phyloP scores from a whole-genome alignment of 2,329 filamentous ascomycete genomes.

The Aspergillus sclerotialis region DNA sequence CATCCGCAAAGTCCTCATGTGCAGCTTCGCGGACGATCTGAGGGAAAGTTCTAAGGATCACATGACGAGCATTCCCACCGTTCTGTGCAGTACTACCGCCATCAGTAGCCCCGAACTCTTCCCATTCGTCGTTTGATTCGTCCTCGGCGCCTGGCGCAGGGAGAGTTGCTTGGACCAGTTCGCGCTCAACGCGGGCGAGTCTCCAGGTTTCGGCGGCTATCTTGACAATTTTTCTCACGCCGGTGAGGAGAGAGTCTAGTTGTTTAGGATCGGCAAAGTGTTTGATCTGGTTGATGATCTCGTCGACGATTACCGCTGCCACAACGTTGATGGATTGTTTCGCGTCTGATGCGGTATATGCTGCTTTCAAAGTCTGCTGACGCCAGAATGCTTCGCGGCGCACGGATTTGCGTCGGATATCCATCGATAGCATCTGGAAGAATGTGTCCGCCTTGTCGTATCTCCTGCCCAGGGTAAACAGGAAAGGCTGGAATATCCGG shows the following conservation, averaged over 20 bases:
- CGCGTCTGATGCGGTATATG: conserved; percentile 50
- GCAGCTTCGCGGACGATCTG: conserved; percentile 47
- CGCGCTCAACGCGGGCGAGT: conserved; percentile 50
- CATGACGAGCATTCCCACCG: conserved; percentile 28
- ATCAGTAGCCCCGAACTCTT: conserved; percentile 25
- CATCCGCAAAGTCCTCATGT: conserved; percentile 42
- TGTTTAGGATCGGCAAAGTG: conserved; percentile 47
- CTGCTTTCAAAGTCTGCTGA: conserved; percentile 51
- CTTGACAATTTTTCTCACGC: conserved; percentile 50
- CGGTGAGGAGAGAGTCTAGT: conserved; percentile 44
- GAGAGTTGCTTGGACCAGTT: conserved; percentile 48
- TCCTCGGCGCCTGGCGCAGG: conserved; percentile 33
- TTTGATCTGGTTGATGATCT: conserved; percentile 49
- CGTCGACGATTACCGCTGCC: conserved; percentile 49
- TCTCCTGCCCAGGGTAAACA: conserved; percentile 49
- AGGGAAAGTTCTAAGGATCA: conserved; percentile 47
- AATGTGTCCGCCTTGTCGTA: conserved; percentile 52
- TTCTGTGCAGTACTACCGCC: conserved; percentile 9
- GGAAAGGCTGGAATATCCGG: conserved; percentile 51
- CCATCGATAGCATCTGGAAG: conserved; percentile 48
- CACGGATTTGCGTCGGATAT: conserved; percentile 51
- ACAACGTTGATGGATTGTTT: conserved; percentile 51
- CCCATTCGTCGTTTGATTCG: conserved; percentile 30
- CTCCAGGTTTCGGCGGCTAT: conserved; percentile 54
- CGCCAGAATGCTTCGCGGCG: conserved; percentile 53